Percentiles rank a stretch among this genome's conserved stretches.
phyloP scores from a whole-genome alignment of 73 alveolate species.

The Blepharisma japonicum region DNA sequence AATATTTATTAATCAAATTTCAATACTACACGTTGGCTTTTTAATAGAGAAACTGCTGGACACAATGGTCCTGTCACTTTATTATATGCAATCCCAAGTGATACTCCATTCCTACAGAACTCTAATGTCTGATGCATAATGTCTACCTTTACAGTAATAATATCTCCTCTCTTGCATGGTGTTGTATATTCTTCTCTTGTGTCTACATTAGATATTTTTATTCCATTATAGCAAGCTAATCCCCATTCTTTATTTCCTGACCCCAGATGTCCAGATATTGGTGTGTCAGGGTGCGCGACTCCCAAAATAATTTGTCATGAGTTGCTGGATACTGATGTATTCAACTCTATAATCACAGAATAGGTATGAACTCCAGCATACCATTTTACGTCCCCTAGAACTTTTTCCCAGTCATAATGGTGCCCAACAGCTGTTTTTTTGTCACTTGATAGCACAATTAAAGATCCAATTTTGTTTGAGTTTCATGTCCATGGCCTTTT shows the following conservation, averaged over 20 bases:
- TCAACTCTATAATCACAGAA: constrained; percentile 43
- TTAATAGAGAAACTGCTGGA: constrained; percentile 48
- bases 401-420: constrained; percentile 62
- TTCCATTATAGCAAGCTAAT: constrained; percentile 52
- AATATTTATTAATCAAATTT: constrained; percentile 20
- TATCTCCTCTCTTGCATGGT: constrained; percentile 52
- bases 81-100: constrained; percentile 51
- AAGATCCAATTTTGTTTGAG: constrained; percentile 46
- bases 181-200: constrained; percentile 38
- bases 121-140: constrained; percentile 42
- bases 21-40: constrained; percentile 45
- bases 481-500: constrained; percentile 61
- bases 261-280: constrained; percentile 37
- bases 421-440: constrained; percentile 55
- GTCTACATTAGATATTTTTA: constrained; percentile 39
- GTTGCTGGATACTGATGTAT: constrained; percentile 51
- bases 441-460: constrained; percentile 43
- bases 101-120: constrained; percentile 32
- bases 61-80: constrained; percentile 53
- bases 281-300: constrained; percentile 43
- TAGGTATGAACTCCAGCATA: constrained; percentile 51
- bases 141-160: constrained; percentile 49
- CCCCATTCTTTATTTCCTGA: constrained; percentile 57
- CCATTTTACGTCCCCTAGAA: constrained; percentile 49
- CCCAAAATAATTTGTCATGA: constrained; percentile 59